Evolutionary conservation across 345 rosid genomes (phyloP), one percentile per base, ranked within the genome.

Genomic region (Erucastrum elatum): DNA sequence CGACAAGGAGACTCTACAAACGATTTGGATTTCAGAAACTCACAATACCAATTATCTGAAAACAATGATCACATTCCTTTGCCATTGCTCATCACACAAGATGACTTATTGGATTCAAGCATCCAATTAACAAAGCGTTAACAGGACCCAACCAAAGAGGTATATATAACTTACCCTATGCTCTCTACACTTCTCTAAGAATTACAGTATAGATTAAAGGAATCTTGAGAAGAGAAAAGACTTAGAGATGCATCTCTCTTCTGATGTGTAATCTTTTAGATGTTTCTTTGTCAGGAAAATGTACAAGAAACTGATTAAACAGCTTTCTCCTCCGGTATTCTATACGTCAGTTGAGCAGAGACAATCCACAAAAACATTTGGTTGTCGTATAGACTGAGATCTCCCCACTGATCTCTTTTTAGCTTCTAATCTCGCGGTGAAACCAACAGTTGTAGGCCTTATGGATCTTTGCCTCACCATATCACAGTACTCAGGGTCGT

Each of bases 391-490:
- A 67, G 75, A 64, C 37, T 16, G 75, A 51, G 75, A 62, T 79
- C 75, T 79, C 71, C 82, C 68, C 29, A 68, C 78, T 61, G 78
- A 79, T 79, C 75, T 79, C 60, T 63, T 79, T 21, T 74, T 74
- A 37, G 82, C 82, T 68, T 79, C 78, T 74, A 79, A 29, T 39
- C 78, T 74, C 6, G 97, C 98, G 0, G 97, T 87, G 78, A 82
- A 87, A 56, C 97, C 97, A 10, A 94, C 94, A 0, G 96, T 87
- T 41, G 89, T 83, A 17, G 92, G 94, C 71, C 91, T 82, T 46
- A 88, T 31, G 0, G 95, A 92, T 75, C 90, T 86, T 75, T 94
- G 97, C 59, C 97, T 84, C 74, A 94, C 93, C 84, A 90, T 85
- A 1, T 88, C 88, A 58, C 90, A 87, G 75, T 83, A 92, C 81